Base-by-base conservation (phyloP, 2,329 filamentous ascomycete genomes). In the Penicillium nordicum region DNA sequence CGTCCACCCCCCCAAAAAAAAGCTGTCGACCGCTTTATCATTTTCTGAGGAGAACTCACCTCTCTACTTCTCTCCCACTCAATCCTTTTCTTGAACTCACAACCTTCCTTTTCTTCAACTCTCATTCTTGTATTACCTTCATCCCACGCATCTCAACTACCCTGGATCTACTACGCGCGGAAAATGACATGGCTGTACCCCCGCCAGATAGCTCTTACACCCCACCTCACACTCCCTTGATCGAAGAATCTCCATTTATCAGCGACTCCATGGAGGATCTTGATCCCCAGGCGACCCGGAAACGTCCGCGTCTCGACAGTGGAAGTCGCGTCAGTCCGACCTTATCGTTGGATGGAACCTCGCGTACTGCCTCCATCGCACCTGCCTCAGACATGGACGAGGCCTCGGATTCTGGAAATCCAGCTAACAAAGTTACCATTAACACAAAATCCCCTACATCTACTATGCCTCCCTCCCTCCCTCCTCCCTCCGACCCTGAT, bases 271-370 rank as follows among this genome's bases (percentile, higher is more conserved):
- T 76, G 75, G 75, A 77, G 70, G 74, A 76, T 59, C 61, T 61
- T 55, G 65, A 72, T 53, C 64, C 71, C 32, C 70, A 74, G 57
- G 67, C 68, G 42, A 75, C 72, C 50, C 72, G 77, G 61, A 79
- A 79, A 71, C 76, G 77, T 58, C 77, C 76, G 60, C 76, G 76
- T 67, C 74, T 79, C 54, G 76, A 79, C 63, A 77, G 74, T 67
- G 76, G 75, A 60, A 74, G 71, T 57, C 65, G 67, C 59, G 64
- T 65, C 36, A 68, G 67, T 55, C 69, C 75, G 53, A 63, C 65
- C 36, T 67, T 74, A 63, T 71, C 73, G 14, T 62, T 66, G 41
- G 65, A 69, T 61, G 62, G 67, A 47, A 57, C 66, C 44, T 50
- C 63, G 41, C 54, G 59, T 41, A 59, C 67, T 38, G 57, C 66